phyloP scores from a whole-genome alignment of 1,284 basidiomycete species.

The Cutaneotrichosporon dermatis region DNA sequence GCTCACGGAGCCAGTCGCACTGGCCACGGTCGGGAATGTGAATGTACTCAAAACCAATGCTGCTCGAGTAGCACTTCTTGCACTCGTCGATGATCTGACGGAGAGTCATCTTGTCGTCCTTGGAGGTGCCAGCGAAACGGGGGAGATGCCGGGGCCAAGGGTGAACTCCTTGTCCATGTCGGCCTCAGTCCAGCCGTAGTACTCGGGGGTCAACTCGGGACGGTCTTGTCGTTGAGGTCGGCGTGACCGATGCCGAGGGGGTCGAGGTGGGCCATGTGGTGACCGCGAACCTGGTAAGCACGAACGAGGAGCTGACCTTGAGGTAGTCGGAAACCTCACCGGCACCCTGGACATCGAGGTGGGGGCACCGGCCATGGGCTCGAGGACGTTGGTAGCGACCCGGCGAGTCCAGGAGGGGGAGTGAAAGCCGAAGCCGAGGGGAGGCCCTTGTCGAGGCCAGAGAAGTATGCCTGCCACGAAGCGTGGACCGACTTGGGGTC shows the following conservation, averaged over 20 bases:
- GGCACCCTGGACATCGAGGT: conserved; percentile 61
- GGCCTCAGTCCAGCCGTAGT: conserved; percentile 90
- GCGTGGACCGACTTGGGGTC: conserved; percentile 89
- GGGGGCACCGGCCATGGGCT: conserved; percentile 75
- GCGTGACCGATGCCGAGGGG: conserved; percentile 88
- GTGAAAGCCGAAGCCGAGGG: conserved; percentile 78
- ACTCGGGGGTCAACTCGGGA: conserved; percentile 87
- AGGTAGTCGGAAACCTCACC: conserved; percentile 88
- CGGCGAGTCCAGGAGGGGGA: conserved; percentile 64
- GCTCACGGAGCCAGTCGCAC: conserved; percentile 98
- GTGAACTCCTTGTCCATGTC: conserved; percentile 93
- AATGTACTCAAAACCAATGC: conserved; percentile 93
- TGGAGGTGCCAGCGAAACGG: conserved; percentile 63
- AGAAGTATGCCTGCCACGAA: conserved; percentile 94
- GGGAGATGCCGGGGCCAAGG: conserved; percentile 95
- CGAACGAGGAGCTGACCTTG: conserved; percentile 96
- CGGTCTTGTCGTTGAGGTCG: conserved; percentile 69
- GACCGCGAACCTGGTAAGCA: conserved; percentile 97
- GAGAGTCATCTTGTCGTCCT: conserved; percentile 78
- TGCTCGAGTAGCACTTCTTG: conserved; percentile 89
- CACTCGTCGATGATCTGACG: conserved; percentile 88
- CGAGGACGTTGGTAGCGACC: conserved; percentile 53
- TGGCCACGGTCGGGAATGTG: conserved; percentile 98
- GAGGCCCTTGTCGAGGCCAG: conserved; percentile 84
- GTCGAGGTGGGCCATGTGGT: conserved; percentile 92